Evolutionary conservation across 306 rosid genomes (phyloP).

Genomic region (Pachyrhizus erosus): DNA sequence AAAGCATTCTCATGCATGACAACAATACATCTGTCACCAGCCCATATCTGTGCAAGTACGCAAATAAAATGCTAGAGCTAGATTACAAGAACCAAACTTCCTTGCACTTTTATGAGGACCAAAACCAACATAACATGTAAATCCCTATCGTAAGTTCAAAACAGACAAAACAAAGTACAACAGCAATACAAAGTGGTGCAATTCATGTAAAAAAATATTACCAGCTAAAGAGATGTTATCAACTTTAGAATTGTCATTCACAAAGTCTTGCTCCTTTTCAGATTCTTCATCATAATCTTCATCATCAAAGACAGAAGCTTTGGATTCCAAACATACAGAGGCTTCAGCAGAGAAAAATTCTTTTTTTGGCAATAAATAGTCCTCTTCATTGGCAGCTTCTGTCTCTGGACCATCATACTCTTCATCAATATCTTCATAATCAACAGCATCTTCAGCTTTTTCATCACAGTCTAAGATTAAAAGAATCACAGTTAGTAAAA

Average conservation of each 20-base stretch:
- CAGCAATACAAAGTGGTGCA: constrained; percentile 30
- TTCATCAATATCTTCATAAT: constrained; percentile 96
- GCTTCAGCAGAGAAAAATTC: constrained; percentile 69
- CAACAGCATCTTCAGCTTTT: constrained; percentile 93
- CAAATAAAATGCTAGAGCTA: constrained; percentile 13
- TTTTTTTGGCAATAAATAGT: constrained; percentile 77
- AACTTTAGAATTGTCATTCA: constrained; percentile 54
- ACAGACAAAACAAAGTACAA: not conserved
- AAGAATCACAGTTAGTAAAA: constrained; percentile 43
- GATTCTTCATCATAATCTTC: constrained; percentile 93
- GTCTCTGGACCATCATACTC: constrained; percentile 94
- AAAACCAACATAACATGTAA: constrained; percentile 28
- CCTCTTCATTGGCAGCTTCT: constrained; percentile 89
- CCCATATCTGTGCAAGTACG: constrained; percentile 13
- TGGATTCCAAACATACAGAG: constrained; percentile 64
- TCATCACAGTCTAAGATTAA: constrained; percentile 72
- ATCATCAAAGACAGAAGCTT: constrained; percentile 78
- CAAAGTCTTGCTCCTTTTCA: constrained; percentile 67
- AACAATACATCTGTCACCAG: constrained; percentile 20
- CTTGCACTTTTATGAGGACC: not conserved
- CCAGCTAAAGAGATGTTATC: constrained; percentile 56
- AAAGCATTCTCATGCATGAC: not conserved
- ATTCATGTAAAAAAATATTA: constrained; percentile 44
- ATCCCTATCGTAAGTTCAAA: constrained; percentile 18
- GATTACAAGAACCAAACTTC: constrained; percentile 36